Evolutionary conservation across 2,329 filamentous ascomycete genomes (phyloP).

Genomic region (Beauveria australis): DNA sequence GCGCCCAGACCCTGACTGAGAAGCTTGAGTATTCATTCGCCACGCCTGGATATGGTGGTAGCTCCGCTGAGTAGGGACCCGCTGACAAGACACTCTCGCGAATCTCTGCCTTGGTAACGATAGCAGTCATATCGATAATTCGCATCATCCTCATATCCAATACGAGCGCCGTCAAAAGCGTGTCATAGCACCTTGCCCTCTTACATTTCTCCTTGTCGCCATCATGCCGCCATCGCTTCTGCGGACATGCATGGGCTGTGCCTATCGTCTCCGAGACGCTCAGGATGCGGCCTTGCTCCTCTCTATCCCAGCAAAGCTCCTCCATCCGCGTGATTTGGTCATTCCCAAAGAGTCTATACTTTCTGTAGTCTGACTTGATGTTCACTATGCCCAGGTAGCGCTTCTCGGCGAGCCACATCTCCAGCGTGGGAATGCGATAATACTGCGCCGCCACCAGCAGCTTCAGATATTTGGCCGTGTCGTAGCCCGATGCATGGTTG

Average conservation of each 20-base stretch:
- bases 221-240: slow-evolving; percentile 10
- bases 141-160: background rate
- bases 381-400: slow-evolving; percentile 13
- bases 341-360: background rate
- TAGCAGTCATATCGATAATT: background rate
- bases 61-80: background rate
- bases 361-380: slow-evolving; percentile 1
- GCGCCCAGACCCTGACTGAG: no score
- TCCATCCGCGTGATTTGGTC: slow-evolving; percentile 6
- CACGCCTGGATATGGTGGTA: slow-evolving; percentile 5
- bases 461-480: slow-evolving; percentile 26
- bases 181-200: background rate
- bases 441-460: slow-evolving; percentile 25
- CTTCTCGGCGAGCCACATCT: slow-evolving; percentile 18
- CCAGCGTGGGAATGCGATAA: slow-evolving; percentile 21
- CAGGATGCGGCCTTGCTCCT: slow-evolving; percentile 3
- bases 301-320: slow-evolving; percentile 4
- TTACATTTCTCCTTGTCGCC: slow-evolving; percentile 1
- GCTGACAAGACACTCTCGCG: slow-evolving; percentile 6
- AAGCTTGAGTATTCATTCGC: no score
- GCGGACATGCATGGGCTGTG: slow-evolving; percentile 1
- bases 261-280: background rate
- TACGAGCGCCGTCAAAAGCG: background rate
- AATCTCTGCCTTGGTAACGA: slow-evolving; percentile 1
- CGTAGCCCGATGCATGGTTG: slow-evolving; percentile 20